Evolutionary conservation across 2,329 filamentous ascomycete species (phyloP).

Genomic region (Microsporum ferrugineum): DNA sequence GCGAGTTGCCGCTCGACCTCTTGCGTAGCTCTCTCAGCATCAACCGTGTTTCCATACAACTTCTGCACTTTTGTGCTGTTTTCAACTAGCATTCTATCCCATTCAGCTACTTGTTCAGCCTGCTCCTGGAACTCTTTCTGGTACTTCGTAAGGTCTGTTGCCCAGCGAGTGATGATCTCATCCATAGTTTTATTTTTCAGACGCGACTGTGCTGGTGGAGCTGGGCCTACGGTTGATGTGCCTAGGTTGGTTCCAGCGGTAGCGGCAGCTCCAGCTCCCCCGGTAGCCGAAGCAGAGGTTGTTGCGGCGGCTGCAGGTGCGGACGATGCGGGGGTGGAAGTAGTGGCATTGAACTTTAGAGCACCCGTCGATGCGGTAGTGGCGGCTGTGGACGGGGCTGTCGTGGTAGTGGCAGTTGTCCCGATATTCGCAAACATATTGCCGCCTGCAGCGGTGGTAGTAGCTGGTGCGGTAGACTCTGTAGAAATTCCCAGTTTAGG

Average conservation of each 20-base stretch:
- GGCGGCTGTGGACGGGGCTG: constrained; percentile 20
- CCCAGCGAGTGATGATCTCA: constrained; percentile 95
- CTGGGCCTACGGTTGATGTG: constrained; percentile 66
- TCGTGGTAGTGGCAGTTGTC: constrained; percentile 18
- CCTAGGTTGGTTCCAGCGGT: constrained; percentile 40
- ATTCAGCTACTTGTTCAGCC: constrained; percentile 72
- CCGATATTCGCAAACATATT: constrained; percentile 14
- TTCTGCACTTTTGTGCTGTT: constrained; percentile 94
- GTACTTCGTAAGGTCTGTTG: constrained; percentile 86
- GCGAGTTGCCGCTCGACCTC: constrained; percentile 89
- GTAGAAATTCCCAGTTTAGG: constrained; percentile 26
- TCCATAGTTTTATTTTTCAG: constrained; percentile 99
- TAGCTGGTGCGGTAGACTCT: constrained; percentile 27
- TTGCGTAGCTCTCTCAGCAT: constrained; percentile 81
- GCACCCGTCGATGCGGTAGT: constrained; percentile 18
- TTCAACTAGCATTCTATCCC: constrained; percentile 86
- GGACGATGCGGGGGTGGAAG: constrained; percentile 17
- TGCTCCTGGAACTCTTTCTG: constrained; percentile 93
- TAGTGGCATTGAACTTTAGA: constrained; percentile 10
- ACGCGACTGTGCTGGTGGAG: constrained; percentile 68
- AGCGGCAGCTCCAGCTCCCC: constrained; percentile 21
- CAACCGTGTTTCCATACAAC: constrained; percentile 80
- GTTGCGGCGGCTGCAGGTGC: constrained; percentile 19
- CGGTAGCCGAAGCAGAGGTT: constrained; percentile 25
- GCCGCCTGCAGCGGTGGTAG: constrained; percentile 18